Percentiles rank a stretch among this genome's conserved stretches.
phyloP scores from a whole-genome alignment of 768 basidiomycete genomes.

The Chalciporus sphaerocephalus region DNA sequence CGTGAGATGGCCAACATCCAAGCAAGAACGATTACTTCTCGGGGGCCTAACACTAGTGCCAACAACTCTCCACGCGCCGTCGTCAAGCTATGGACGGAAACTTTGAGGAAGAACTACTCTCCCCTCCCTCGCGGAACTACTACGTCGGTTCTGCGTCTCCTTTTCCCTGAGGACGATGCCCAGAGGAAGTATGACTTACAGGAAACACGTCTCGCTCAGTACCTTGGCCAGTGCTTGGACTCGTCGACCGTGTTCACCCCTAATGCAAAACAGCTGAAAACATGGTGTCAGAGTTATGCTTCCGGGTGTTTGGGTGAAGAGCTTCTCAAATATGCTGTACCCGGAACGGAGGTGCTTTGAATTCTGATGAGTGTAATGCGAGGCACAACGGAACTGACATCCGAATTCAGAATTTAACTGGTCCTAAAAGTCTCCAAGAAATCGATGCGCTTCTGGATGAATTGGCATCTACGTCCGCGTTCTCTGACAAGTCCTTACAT shows the following conservation, averaged over 20 bases:
- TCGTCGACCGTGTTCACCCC: constrained; percentile 29
- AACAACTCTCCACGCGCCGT: constrained; percentile 37
- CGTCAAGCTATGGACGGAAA: constrained; percentile 42
- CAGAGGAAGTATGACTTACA: constrained; percentile 69
- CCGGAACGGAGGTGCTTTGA: constrained; percentile 37
- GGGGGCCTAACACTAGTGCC: constrained; percentile 4
- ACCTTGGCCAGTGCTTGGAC: constrained; percentile 49
- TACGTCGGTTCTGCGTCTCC: constrained; percentile 58
- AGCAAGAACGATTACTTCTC: constrained; percentile 17
- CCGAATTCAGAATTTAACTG: constrained; percentile 15
- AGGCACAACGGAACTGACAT: constrained; percentile 4
- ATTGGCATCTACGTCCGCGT: constrained; percentile 64
- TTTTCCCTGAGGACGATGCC: constrained; percentile 83
- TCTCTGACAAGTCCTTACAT: constrained; percentile 49
- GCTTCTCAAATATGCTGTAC: constrained; percentile 39
- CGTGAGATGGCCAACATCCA: constrained; percentile 39
- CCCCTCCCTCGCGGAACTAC: constrained; percentile 54
- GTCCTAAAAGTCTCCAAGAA: constrained; percentile 38
- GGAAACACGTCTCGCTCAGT: constrained; percentile 53
- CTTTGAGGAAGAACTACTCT: constrained; percentile 39
- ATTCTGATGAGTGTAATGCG: not conserved
- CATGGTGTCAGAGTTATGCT: constrained; percentile 39
- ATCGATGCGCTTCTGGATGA: constrained; percentile 69
- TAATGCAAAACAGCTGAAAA: constrained; percentile 27
- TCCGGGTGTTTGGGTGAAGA: constrained; percentile 72